phyloP scores from a whole-genome alignment of 371 early-diverging fungal species.

The Dinochytrium kinnereticum region DNA sequence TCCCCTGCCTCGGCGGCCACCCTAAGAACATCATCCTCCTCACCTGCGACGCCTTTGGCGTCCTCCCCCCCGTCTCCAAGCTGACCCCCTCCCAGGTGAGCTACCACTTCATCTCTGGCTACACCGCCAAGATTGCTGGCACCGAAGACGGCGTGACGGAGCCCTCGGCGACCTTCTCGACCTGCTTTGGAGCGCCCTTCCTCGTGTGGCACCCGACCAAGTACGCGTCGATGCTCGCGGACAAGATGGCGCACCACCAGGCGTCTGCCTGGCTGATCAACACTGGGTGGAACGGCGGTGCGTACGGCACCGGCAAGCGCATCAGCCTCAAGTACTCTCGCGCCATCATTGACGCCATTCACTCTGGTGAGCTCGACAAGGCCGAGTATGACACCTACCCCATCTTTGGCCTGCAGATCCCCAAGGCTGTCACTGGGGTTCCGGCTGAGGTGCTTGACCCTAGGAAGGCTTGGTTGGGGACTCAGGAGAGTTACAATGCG shows the following conservation, averaged over 20 bases:
- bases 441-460: conserved; percentile 90
- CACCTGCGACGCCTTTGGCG: conserved; percentile 98
- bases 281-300: conserved; percentile 98
- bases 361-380: conserved; percentile 84
- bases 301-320: conserved; percentile 89
- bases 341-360: conserved; percentile 96
- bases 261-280: conserved; percentile 96
- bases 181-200: conserved; percentile 97
- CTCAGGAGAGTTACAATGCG: conserved; percentile 63
- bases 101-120: conserved; percentile 93
- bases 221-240: conserved; percentile 96
- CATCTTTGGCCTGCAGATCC: conserved; percentile 86
- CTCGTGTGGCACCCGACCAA: conserved; percentile 94
- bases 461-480: conserved; percentile 81
- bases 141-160: conserved; percentile 96
- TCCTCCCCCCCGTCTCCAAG: conserved; percentile 92
- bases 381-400: conserved; percentile 79
- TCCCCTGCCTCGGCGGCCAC: conserved; percentile 92
- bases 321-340: conserved; percentile 95
- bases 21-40: conserved; percentile 96
- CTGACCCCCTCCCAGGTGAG: conserved; percentile 90
- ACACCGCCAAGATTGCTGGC: conserved; percentile 83
- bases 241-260: conserved; percentile 88
- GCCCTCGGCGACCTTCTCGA: conserved; percentile 93
- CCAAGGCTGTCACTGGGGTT: conserved; percentile 75